A percentile compares a stretch with the other conserved stretches of the same genome.
Conservation (phyloP, 148 eudicot genomes). For the Camellia sinensis region DNA sequence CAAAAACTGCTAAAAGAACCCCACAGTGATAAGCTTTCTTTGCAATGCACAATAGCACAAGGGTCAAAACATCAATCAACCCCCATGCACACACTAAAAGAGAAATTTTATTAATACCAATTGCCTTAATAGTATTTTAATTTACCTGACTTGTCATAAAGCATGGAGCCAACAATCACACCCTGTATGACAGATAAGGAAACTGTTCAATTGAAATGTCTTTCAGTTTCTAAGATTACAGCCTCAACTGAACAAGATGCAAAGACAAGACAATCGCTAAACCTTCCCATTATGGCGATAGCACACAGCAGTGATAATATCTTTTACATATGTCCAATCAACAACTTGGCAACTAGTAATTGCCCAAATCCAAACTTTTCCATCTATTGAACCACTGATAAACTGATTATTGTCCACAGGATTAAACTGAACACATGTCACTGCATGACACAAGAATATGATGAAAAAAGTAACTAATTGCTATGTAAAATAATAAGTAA, state of each 20-base stretch:
- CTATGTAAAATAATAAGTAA: neutral
- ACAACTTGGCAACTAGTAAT: constrained; percentile 63
- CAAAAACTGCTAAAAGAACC: constrained; percentile 5
- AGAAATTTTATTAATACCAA: no score
- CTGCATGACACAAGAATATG: constrained; percentile 46
- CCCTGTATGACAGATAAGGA: constrained; percentile 48
- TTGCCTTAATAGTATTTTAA: neutral
- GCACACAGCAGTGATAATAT: constrained; percentile 83
- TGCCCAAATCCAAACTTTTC: constrained; percentile 95
- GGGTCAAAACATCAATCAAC: neutral
- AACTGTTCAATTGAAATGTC: no score
- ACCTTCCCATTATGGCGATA: constrained; percentile 87
- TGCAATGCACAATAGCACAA: neutral
- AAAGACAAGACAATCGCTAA: constrained; percentile 19
- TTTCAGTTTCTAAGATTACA: neutral
- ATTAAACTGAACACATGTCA: constrained; percentile 86
- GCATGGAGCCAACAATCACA: constrained; percentile 67
- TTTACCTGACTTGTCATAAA: constrained; percentile 57
- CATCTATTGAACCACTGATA: constrained; percentile 96
- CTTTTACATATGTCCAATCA: constrained; percentile 79
- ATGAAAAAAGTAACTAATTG: neutral
- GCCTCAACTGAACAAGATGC: neutral
- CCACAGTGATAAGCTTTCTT: neutral
- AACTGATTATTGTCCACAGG: constrained; percentile 75
- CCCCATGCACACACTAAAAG: no score